Percentiles rank a stretch among this genome's conserved stretches.
These are phyloP conservation scores for Oemleria cerasiformis DNA, from an alignment of 306 rosid genomes.

Conservation along the genomic window DNA sequence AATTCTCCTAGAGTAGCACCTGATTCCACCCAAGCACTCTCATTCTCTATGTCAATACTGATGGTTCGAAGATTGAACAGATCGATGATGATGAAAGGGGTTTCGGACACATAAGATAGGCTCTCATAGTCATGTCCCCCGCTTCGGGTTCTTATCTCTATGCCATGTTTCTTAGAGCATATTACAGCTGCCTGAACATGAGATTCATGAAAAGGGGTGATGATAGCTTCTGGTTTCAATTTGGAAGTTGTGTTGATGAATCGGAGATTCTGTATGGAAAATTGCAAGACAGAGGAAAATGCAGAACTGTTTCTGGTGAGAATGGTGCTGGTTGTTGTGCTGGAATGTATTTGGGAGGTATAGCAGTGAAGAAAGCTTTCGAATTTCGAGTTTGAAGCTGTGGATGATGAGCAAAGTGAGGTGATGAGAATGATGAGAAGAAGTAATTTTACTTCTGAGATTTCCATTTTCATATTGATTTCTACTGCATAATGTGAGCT, in stretches of 20 bases:
- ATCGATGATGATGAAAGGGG: constrained; percentile 31
- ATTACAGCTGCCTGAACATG: constrained; percentile 32
- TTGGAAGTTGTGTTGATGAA: constrained; percentile 33
- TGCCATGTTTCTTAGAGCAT: constrained; percentile 17
- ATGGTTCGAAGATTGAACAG: constrained; percentile 28
- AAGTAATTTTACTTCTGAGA: neutral
- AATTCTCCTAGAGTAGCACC: constrained; percentile 35
- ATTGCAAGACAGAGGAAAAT: constrained; percentile 26
- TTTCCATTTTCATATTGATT: neutral
- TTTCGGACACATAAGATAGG: constrained; percentile 26
- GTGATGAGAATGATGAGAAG: neutral
- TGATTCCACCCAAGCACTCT: constrained; percentile 16
- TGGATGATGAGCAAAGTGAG: neutral
- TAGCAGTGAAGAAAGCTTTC: constrained; percentile 17
- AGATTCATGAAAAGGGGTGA: constrained; percentile 32
- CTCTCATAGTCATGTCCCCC: constrained; percentile 41
- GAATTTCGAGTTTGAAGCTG: neutral
- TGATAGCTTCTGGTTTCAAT: constrained; percentile 43
- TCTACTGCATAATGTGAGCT: neutral
- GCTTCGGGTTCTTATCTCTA: constrained; percentile 25
- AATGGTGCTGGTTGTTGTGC: neutral
- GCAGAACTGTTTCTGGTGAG: constrained; percentile 21
- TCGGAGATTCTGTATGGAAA: constrained; percentile 37
- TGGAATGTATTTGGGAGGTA: neutral
- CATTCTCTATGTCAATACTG: constrained; percentile 4